Evolutionary conservation across 1,284 basidiomycete genomes (phyloP).

Genomic region (Hymenochaete sp.): DNA sequence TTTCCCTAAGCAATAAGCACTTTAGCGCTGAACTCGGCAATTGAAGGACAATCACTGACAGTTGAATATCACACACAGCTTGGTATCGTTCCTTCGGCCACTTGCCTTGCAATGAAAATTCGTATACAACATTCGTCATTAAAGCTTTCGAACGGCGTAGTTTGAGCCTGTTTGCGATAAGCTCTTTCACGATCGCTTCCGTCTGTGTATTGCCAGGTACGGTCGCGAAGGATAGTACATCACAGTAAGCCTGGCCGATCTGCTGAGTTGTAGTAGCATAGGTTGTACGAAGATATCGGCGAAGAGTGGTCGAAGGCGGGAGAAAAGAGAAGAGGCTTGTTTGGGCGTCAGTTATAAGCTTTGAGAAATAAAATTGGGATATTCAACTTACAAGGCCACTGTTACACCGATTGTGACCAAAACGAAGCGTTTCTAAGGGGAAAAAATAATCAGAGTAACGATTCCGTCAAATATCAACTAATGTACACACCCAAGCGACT

Average conservation of each 20-base stretch:
- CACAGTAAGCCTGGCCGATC: conserved; percentile 57
- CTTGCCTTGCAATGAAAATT: conserved; percentile 61
- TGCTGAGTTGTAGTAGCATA: conserved; percentile 56
- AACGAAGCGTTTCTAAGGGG: conserved; percentile 47
- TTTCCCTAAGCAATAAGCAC: conserved; percentile 34
- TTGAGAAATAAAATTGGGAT: neutral
- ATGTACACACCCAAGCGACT: conserved; percentile 52
- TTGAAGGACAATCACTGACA: conserved; percentile 33
- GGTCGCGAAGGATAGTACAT: conserved; percentile 57
- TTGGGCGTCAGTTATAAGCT: neutral
- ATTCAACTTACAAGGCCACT: conserved; percentile 49
- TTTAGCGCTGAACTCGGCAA: neutral
- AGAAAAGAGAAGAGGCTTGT: conserved; percentile 56
- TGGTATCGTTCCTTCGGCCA: conserved; percentile 66
- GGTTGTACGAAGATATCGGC: conserved; percentile 54
- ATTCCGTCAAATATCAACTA: neutral
- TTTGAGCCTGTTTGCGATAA: conserved; percentile 58
- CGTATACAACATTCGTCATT: conserved; percentile 54
- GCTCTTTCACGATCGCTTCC: conserved; percentile 44
- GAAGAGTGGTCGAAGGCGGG: conserved; percentile 62
- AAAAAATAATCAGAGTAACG: neutral
- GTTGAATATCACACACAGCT: conserved; percentile 53
- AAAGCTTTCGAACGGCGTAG: conserved; percentile 48
- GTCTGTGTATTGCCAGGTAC: conserved; percentile 38
- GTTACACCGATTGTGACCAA: conserved; percentile 53